phyloP scores from a whole-genome alignment of 169 alveolate genomes.

The Prorocentrum cordatum region DNA sequence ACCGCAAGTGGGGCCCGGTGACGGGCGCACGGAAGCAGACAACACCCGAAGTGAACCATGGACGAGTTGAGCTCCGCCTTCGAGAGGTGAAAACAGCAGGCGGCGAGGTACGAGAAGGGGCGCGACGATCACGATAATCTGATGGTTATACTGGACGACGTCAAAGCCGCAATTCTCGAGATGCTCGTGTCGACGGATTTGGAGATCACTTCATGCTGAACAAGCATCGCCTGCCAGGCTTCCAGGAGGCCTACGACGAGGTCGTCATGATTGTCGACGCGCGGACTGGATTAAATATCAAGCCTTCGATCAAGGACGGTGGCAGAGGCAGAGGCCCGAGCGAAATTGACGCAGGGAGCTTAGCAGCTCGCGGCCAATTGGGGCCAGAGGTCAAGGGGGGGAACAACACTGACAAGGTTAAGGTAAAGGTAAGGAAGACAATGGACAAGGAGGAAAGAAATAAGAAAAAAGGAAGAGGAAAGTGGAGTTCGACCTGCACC shows the following conservation, averaged over 20 bases:
- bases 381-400: too few species aligned
- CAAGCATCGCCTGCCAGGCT: neutral
- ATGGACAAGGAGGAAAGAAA: neutral
- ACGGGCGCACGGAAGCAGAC: slow-evolving; percentile 2
- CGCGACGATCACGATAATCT: neutral
- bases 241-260: neutral
- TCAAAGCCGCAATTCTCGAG: neutral
- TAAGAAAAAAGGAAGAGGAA: neutral
- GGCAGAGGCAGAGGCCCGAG: too few species aligned
- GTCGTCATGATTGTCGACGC: neutral
- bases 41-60: neutral
- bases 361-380: too few species aligned
- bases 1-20: neutral
- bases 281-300: neutral
- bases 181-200: slow-evolving; percentile 4
- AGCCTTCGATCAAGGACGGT: too few species aligned
- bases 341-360: neutral
- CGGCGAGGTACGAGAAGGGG: neutral
- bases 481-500: neutral
- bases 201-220: slow-evolving; percentile 10
- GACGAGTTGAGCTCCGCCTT: neutral
- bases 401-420: neutral
- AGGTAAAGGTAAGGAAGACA: neutral
- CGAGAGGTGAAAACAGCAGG: neutral
- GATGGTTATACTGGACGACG: neutral